phyloP scores from a whole-genome alignment of 768 basidiomycete species.

The Termitomyces sp. region DNA sequence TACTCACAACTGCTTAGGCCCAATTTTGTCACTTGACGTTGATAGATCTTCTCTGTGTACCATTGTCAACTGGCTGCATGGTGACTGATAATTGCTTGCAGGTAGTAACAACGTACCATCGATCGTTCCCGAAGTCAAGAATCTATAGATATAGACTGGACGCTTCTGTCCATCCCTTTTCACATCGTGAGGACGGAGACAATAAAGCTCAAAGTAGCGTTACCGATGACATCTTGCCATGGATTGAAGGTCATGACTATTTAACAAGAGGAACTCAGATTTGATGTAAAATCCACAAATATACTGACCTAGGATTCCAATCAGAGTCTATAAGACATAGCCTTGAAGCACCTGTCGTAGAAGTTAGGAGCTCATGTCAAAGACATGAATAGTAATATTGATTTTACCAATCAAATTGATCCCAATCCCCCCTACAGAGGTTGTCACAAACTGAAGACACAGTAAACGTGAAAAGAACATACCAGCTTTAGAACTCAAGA shows the following conservation, averaged over 20 bases:
- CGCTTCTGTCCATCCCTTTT: slow-evolving; percentile 90
- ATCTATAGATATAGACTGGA: slow-evolving; percentile 85
- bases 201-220: slow-evolving; percentile 9
- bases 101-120: slow-evolving; percentile 58
- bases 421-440: slow-evolving; percentile 73
- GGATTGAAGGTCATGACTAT: slow-evolving; percentile 87
- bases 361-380: neutral
- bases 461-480: neutral
- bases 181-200: slow-evolving; percentile 8
- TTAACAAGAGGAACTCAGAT: neutral
- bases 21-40: slow-evolving; percentile 92
- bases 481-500: slow-evolving; percentile 89
- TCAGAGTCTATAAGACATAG: slow-evolving; percentile 86
- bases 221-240: slow-evolving; percentile 97
- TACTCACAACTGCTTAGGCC: slow-evolving; percentile 82
- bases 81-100: neutral
- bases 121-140: slow-evolving; percentile 85
- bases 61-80: neutral
- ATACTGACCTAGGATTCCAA: slow-evolving; percentile 82
- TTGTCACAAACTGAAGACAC: neutral
- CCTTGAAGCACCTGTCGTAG: slow-evolving; percentile 64
- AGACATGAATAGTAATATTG: neutral
- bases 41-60: slow-evolving; percentile 78
- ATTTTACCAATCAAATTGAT: slow-evolving; percentile 82
- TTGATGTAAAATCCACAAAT: neutral